Percentiles rank a stretch among this genome's conserved stretches.
Conservation (phyloP, 495 filamentous ascomycete species). For the Acidomyces sp. region DNA sequence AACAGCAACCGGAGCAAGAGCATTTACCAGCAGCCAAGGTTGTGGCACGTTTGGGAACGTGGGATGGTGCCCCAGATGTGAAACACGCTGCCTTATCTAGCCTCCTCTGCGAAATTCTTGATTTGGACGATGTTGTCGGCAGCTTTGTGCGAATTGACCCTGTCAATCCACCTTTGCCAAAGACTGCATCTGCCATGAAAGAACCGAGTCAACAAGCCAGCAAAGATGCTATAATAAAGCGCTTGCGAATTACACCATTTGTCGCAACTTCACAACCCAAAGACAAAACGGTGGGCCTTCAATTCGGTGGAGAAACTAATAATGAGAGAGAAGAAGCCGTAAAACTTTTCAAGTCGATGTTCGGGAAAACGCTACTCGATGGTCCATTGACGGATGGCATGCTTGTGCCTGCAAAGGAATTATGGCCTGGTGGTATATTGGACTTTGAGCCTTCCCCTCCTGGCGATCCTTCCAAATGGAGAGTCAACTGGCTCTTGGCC, state of each 20-base stretch:
- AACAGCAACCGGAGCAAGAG: conserved; percentile 39
- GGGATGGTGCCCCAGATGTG: conserved; percentile 77
- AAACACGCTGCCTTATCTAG: conserved; percentile 66
- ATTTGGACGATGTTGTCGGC: conserved; percentile 62
- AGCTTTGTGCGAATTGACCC: conserved; percentile 75
- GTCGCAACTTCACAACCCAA: conserved; percentile 36
- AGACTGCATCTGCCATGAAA: conserved; percentile 34
- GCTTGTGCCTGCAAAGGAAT: conserved; percentile 40
- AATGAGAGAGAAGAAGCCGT: conserved; percentile 56
- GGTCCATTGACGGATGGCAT: conserved; percentile 86
- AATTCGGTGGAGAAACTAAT: conserved; percentile 79
- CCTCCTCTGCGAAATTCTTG: conserved; percentile 56
- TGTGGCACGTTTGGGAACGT: conserved; percentile 58
- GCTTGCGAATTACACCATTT: conserved; percentile 70
- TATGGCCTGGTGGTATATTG: conserved; percentile 65
- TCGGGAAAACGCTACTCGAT: conserved; percentile 52
- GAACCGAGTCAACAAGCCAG: conserved; percentile 27
- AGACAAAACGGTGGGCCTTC: conserved; percentile 50
- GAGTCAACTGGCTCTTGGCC: conserved; percentile 59
- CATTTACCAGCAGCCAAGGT: conserved; percentile 53
- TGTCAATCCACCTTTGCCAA: conserved; percentile 46
- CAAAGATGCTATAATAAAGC: conserved; percentile 25
- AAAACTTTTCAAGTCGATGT: conserved; percentile 39
- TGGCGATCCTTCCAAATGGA: conserved; percentile 10
- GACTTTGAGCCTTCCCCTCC: conserved; percentile 51